These are phyloP conservation scores for Xylaria sp. DNA, from an alignment of 2,329 filamentous ascomycete genomes.

Conservation along the genomic window DNA sequence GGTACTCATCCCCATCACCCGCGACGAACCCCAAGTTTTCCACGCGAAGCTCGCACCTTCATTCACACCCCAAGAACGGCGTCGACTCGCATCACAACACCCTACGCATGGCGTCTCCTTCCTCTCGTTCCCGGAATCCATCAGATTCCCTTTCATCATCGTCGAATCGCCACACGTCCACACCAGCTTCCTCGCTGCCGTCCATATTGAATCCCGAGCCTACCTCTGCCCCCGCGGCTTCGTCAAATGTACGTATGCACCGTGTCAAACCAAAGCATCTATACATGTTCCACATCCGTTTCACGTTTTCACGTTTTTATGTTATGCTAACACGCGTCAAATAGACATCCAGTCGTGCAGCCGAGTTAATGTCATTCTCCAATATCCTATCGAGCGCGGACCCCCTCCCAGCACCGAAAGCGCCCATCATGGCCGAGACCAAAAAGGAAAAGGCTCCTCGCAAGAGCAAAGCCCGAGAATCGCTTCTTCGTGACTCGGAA, in stretches of 20 bases:
- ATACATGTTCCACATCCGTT: neutral
- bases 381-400: slow-evolving; percentile 89
- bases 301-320: neutral
- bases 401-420: slow-evolving; percentile 66
- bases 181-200: slow-evolving; percentile 49
- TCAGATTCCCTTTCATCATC: slow-evolving; percentile 43
- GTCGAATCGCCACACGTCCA: slow-evolving; percentile 45
- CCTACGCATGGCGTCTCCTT: slow-evolving; percentile 48
- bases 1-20: slow-evolving; percentile 48
- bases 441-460: slow-evolving; percentile 54
- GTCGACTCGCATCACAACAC: slow-evolving; percentile 46
- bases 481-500: slow-evolving; percentile 62
- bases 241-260: slow-evolving; percentile 47
- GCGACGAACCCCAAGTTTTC: slow-evolving; percentile 46
- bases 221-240: slow-evolving; percentile 38
- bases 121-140: slow-evolving; percentile 47
- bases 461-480: slow-evolving; percentile 63
- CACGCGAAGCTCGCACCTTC: slow-evolving; percentile 48
- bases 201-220: slow-evolving; percentile 52
- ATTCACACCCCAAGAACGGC: slow-evolving; percentile 52
- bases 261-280: neutral
- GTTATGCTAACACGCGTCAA: slow-evolving; percentile 30
- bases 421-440: slow-evolving; percentile 51
- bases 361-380: slow-evolving; percentile 94
- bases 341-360: slow-evolving; percentile 77